A percentile compares a stretch with the other conserved stretches of the same genome.
Conservation (phyloP, 148 eudicot species). For the Amaranthus cruentus region DNA sequence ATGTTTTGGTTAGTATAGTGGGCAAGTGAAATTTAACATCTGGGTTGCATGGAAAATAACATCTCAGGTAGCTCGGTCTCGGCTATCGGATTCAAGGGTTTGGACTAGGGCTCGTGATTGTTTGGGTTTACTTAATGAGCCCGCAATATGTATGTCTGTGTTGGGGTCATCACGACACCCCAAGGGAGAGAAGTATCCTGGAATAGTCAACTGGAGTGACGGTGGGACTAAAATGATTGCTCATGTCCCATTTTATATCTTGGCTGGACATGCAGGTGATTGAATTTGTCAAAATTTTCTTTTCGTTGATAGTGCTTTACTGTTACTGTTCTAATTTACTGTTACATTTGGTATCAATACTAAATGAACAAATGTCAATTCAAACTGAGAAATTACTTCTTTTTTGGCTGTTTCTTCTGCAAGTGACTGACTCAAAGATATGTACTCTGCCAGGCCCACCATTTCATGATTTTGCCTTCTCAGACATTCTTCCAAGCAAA, state of each 20-base stretch:
- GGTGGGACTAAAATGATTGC: constrained; percentile 70
- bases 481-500: constrained; percentile 54
- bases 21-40: constrained; percentile 17
- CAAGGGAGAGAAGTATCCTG: constrained; percentile 45
- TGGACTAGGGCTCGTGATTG: constrained; percentile 89
- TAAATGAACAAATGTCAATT: too few relatives aligned
- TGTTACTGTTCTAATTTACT: not conserved
- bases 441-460: constrained; percentile 65
- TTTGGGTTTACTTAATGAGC: constrained; percentile 89
- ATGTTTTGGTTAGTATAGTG: not conserved
- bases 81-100: constrained; percentile 75
- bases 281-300: not conserved
- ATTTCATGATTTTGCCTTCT: constrained; percentile 82
- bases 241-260: constrained; percentile 78
- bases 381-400: not conserved
- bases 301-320: not conserved
- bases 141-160: constrained; percentile 79
- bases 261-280: constrained; percentile 76
- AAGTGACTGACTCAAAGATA: not conserved
- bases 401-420: not conserved
- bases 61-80: constrained; percentile 88
- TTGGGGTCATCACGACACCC: constrained; percentile 75
- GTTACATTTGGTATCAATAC: not conserved
- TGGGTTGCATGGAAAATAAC: not conserved
- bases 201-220: constrained; percentile 80